Evolutionary conservation across 371 early-diverging fungal genomes (phyloP).

Genomic region (Coemansia sp.): DNA sequence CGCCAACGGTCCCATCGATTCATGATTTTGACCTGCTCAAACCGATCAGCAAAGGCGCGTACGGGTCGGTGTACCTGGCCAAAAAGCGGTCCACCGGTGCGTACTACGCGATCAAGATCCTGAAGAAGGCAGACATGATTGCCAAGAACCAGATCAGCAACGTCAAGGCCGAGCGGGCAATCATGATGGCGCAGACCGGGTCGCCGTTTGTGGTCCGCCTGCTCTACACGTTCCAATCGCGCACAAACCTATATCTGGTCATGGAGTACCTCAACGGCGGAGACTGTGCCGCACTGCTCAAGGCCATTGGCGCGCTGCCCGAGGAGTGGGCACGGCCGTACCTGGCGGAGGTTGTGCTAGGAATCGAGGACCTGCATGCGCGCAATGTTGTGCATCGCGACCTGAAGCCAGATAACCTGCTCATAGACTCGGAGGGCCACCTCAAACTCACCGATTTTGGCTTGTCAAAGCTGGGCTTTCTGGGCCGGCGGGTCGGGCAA

Average conservation of each 20-base stretch:
- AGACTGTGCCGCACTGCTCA: constrained; percentile 90
- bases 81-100: constrained; percentile 81
- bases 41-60: constrained; percentile 86
- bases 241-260: constrained; percentile 88
- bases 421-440: constrained; percentile 78
- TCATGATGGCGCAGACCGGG: constrained; percentile 81
- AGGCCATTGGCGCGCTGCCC: constrained; percentile 77
- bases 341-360: constrained; percentile 84
- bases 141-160: constrained; percentile 84
- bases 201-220: constrained; percentile 94
- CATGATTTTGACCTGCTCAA: constrained; percentile 83
- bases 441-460: constrained; percentile 88
- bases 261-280: constrained; percentile 98
- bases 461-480: constrained; percentile 64
- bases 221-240: constrained; percentile 90
- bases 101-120: constrained; percentile 89
- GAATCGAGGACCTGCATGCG: constrained; percentile 79
- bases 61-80: constrained; percentile 84
- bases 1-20: constrained; percentile 66
- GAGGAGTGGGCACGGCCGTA: constrained; percentile 77
- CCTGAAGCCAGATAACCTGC: constrained; percentile 81
- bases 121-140: constrained; percentile 90
- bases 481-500: constrained; percentile 49
- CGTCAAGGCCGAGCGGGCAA: constrained; percentile 91
- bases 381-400: constrained; percentile 87